Evolutionary conservation across 2,329 filamentous ascomycete genomes (phyloP).

Genomic region (Pseudogymnoascus sp.): DNA sequence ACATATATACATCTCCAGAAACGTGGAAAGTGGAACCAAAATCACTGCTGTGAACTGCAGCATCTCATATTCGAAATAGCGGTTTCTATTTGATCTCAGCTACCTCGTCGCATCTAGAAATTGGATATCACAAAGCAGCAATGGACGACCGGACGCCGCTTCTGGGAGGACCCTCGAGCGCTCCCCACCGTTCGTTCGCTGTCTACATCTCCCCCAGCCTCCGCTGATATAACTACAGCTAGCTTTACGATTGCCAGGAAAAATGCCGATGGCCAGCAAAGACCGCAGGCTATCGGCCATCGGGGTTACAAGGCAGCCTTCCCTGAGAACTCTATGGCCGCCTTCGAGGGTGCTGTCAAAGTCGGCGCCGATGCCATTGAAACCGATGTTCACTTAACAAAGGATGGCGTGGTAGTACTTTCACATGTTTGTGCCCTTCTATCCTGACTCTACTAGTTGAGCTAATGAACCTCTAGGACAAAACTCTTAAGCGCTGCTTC

Average conservation of each 20-base stretch:
- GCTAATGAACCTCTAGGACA: conserved; percentile 46
- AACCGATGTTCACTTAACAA: conserved; percentile 78
- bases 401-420: conserved; percentile 76
- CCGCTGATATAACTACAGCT: conserved; percentile 18
- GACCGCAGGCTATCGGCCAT: conserved; percentile 71
- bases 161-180: not conserved
- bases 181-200: not conserved
- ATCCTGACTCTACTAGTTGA: not conserved
- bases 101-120: not conserved
- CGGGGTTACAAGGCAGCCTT: conserved; percentile 69
- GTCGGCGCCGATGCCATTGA: conserved; percentile 76
- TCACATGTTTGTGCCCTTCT: conserved; percentile 53
- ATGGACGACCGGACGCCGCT: conserved; percentile 1
- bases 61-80: not conserved
- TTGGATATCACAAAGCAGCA: not conserved
- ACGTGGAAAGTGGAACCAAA: not conserved
- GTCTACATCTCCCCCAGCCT: not conserved
- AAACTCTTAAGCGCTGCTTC: conserved; percentile 72
- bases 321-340: conserved; percentile 80
- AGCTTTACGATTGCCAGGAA: conserved; percentile 21
- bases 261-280: conserved; percentile 21
- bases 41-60: not conserved
- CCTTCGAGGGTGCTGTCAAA: conserved; percentile 66
- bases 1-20: not conserved
- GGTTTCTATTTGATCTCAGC: too few species aligned